These are phyloP conservation scores for Fusarium pseudograminearum DNA, from an alignment of 2,329 filamentous ascomycete genomes.

Conservation along the genomic window DNA sequence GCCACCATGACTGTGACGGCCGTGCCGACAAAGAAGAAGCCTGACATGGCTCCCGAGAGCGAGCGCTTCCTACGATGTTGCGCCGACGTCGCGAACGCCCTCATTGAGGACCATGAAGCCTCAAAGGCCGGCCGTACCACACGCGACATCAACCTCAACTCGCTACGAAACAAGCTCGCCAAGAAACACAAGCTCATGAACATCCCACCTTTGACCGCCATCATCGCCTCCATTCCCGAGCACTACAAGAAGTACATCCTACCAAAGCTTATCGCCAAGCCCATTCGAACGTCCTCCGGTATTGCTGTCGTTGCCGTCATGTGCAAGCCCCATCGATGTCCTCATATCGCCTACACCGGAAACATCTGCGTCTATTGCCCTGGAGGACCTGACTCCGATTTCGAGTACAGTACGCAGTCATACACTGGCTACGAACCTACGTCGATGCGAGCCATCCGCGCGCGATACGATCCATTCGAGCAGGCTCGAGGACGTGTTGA, in stretches of 20 bases:
- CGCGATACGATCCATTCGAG: conserved; percentile 97
- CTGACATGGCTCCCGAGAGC: conserved; percentile 88
- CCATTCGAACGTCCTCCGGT: conserved; percentile 93
- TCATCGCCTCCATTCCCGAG: conserved; percentile 98
- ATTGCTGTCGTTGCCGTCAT: conserved; percentile 99
- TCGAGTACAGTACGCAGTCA: conserved; percentile 98
- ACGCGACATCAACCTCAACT: conserved; percentile 93
- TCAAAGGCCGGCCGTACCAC: conserved; percentile 78
- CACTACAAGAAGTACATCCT: conserved; percentile 99
- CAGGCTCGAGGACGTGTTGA: conserved; percentile 96
- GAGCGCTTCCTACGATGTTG: conserved; percentile 95
- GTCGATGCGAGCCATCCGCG: conserved; percentile 97
- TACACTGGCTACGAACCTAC: conserved; percentile 99
- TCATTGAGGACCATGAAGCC: conserved; percentile 94
- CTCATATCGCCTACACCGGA: conserved; percentile 97
- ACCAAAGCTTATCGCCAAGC: conserved; percentile 95
- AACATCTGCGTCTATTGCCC: conserved; percentile 99
- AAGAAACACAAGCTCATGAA: conserved; percentile 92
- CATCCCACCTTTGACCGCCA: conserved; percentile 92
- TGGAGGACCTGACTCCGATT: conserved; percentile 96
- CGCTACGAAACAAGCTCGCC: conserved; percentile 84
- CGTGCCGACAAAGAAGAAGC: conserved; percentile 76
- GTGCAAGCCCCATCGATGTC: conserved; percentile 98
- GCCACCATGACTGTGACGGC: conserved; percentile 75
- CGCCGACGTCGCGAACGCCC: conserved; percentile 91